Base-by-base conservation (phyloP, 169 alveolate species). In the Plasmodium ovale region DNA sequence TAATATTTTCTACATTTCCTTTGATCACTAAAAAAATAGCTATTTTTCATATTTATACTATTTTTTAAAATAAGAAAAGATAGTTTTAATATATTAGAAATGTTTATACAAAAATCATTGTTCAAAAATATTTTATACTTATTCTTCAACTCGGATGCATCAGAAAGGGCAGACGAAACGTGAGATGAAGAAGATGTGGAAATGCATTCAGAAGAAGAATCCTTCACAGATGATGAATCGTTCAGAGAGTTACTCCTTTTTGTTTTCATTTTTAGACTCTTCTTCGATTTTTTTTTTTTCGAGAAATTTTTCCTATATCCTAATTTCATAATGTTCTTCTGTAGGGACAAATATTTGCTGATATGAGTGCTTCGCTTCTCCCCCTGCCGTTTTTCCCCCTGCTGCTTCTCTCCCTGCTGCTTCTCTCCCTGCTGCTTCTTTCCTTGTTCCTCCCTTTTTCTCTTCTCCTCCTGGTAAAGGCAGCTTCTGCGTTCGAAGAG, bases 251-350 rank as follows among this genome's bases (percentile, higher is more conserved):
- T 72, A 62, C 59, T 72, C 54, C 69, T 82, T 31, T 49, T 51
- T 39, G 70, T 65, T 82, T 82, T 54, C 21, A 82, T 65, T 82
- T 82, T 65, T 19, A 65, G 44, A 31, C 27, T 65, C 53, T 65
- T 65, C 65, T 82, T 82, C 23, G 70, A 51, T 74, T 74, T 74
- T 65, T 77, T 77, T 82, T 70, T 70, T 64, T 65, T 82, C 25
- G 77, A 23, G n/a, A 33, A 64, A 82, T 49, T 82, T 19, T 82
- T 82, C 58, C 65, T 56, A 59, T 82, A 82, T 19, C 90, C 82
- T 70, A 82, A 64, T 82, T 82, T 82, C 71, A 82, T 82, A 64
- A 82, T 82, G 51, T 82, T 82, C 29, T 82, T 82, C 53, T 82
- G 90, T 14, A 82, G 71, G 9, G 84, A 82, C 65, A 82, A 69